Percentiles rank a stretch among this genome's conserved stretches.
These are phyloP conservation scores for Pinus albicaulis DNA, from an alignment of 75 land plant genomes.

Conservation along the genomic window DNA sequence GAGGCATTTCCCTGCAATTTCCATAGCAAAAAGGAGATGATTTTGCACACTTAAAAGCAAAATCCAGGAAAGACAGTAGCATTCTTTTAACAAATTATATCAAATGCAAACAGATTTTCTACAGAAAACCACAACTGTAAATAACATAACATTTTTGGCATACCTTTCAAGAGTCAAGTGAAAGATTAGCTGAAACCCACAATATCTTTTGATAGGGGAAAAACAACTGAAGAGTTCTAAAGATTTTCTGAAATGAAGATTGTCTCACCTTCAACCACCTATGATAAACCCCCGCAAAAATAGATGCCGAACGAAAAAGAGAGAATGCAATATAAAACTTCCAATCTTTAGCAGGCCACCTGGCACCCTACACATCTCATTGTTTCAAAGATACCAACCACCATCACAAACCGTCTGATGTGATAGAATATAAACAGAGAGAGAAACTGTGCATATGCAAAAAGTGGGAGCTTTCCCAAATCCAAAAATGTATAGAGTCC, in stretches of 20 bases:
- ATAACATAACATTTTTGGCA: neutral
- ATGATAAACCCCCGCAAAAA: slow-evolving; percentile 76
- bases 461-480: neutral
- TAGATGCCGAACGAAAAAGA: slow-evolving; percentile 85
- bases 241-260: neutral
- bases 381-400: neutral
- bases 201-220: neutral
- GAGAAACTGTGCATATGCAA: neutral
- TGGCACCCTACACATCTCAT: slow-evolving; percentile 49
- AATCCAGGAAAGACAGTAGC: neutral
- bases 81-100: neutral
- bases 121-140: neutral
- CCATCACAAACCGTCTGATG: neutral
- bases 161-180: too few relatives aligned
- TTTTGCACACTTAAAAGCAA: neutral
- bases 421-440: neutral
- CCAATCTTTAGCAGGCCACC: slow-evolving; percentile 87
- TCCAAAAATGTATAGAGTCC: neutral
- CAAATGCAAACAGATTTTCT: neutral
- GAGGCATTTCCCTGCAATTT: slow-evolving; percentile 90
- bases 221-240: neutral
- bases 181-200: neutral
- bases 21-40: neutral
- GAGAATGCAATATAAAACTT: slow-evolving; percentile 88
- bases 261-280: slow-evolving; percentile 74